phyloP scores from a whole-genome alignment of 306 rosid species.

The Cucumis melo region DNA sequence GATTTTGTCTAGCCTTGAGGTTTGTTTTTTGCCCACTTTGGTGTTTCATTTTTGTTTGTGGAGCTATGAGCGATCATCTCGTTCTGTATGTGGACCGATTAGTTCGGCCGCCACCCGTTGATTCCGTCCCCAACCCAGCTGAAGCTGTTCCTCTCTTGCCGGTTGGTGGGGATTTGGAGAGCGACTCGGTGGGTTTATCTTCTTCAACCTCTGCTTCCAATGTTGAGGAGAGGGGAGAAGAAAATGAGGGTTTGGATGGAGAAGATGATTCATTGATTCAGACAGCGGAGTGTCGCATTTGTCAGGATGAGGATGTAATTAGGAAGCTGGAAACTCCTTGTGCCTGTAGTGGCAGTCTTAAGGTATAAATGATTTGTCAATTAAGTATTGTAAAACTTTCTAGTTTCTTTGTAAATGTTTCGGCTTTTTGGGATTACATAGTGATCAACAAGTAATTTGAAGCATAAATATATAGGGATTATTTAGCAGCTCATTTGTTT shows the following conservation, averaged over 20 bases:
- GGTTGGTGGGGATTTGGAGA: background rate
- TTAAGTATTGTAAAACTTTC: background rate
- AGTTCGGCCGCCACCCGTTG: constrained; percentile 27
- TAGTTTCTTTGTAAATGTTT: background rate
- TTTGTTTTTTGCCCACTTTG: constrained; percentile 6
- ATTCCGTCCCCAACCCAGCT: constrained; percentile 16
- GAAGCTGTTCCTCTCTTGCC: constrained; percentile 18
- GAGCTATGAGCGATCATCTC: constrained; percentile 72
- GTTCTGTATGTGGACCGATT: constrained; percentile 68
- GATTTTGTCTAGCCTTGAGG: background rate
- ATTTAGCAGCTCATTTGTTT: background rate
- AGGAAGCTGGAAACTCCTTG: constrained; percentile 79
- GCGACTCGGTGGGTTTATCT: constrained; percentile 21
- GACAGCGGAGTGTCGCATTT: constrained; percentile 86
- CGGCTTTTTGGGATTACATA: background rate
- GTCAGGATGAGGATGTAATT: constrained; percentile 78
- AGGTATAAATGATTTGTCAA: constrained; percentile 26
- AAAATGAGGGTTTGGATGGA: constrained; percentile 21
- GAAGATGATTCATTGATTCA: constrained; percentile 61
- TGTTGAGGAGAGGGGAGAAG: constrained; percentile 2
- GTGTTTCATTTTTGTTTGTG: constrained; percentile 5
- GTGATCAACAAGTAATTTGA: background rate
- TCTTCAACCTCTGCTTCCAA: constrained; percentile 14
- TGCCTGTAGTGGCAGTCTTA: constrained; percentile 87
- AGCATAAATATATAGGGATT: background rate